A percentile compares a stretch with the other conserved stretches of the same genome.
Conservation (phyloP, 306 rosid genomes). For the Prunus mongolica region DNA sequence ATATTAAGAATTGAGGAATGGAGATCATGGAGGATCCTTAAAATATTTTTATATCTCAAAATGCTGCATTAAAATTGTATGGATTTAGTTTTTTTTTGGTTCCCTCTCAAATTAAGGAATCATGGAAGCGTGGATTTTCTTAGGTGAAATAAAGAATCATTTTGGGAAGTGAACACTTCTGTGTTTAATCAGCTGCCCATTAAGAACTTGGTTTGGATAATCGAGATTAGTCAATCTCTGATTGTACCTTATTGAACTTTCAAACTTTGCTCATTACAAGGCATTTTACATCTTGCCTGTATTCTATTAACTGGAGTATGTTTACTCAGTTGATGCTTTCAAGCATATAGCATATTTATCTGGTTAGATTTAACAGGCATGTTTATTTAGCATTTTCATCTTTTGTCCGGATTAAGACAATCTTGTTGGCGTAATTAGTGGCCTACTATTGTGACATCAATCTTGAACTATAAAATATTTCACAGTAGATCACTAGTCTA, state of each 20-base stretch:
- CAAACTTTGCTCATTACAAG: background rate
- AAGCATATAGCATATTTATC: background rate
- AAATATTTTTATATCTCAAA: too few relatives aligned
- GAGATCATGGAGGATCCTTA: too few relatives aligned
- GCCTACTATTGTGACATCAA: background rate
- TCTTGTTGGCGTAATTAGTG: background rate
- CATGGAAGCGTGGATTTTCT: too few relatives aligned
- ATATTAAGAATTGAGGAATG: too few relatives aligned
- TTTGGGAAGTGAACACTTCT: too few relatives aligned
- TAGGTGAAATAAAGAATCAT: too few relatives aligned
- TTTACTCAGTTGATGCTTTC: background rate
- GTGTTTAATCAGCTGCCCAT: too few relatives aligned
- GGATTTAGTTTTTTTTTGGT: too few relatives aligned
- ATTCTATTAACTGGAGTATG: background rate
- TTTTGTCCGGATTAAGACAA: background rate
- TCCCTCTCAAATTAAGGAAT: too few relatives aligned
- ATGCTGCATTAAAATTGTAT: too few relatives aligned
- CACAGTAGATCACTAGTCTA: background rate
- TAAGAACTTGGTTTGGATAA: background rate
- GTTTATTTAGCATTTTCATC: background rate
- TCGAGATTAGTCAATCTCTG: background rate
- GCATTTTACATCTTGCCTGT: background rate
- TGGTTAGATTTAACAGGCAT: background rate
- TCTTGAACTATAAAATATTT: background rate
- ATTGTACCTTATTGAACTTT: background rate